Percentiles rank a stretch among this genome's conserved stretches.
These are phyloP conservation scores for Platanthera zijinensis DNA, from an alignment of 106 monocot genomes.

Conservation along the genomic window DNA sequence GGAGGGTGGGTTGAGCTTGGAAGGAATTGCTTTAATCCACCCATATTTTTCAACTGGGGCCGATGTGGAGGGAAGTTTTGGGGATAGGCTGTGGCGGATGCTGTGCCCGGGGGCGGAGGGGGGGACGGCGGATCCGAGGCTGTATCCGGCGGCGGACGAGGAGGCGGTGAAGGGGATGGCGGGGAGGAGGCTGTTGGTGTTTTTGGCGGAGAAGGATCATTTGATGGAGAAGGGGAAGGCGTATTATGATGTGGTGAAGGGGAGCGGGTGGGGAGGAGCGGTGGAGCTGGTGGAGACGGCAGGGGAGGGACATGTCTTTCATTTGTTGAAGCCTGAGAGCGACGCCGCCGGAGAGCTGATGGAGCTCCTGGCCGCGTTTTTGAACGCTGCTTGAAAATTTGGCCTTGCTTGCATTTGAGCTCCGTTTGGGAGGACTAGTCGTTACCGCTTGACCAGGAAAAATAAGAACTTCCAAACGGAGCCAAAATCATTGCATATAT, in stretches of 20 bases:
- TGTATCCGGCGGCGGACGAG: slow-evolving; percentile 2
- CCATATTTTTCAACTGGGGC: slow-evolving; percentile 5
- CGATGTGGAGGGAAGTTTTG: neutral
- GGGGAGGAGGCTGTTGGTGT: slow-evolving; percentile 6
- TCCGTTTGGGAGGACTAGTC: too few relatives aligned
- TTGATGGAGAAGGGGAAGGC: neutral
- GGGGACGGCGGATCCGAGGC: slow-evolving; percentile 1
- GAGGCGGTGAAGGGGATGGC: slow-evolving; percentile 5
- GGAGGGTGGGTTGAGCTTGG: neutral
- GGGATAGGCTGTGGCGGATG: neutral
- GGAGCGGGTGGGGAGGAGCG: slow-evolving; percentile 12
- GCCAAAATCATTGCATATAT: too few relatives aligned
- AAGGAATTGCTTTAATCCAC: slow-evolving; percentile 5
- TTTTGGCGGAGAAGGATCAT: slow-evolving; percentile 9
- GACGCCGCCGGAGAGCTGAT: neutral
- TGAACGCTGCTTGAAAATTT: neutral
- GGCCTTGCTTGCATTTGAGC: too few relatives aligned
- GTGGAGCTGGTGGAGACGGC: slow-evolving; percentile 2
- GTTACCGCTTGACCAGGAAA: too few relatives aligned
- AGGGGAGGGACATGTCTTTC: slow-evolving; percentile 3
- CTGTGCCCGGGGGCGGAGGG: neutral
- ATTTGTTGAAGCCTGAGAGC: neutral
- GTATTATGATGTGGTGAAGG: slow-evolving; percentile 11
- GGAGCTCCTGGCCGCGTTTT: slow-evolving; percentile 4
- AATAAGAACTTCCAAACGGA: too few relatives aligned